Conservation (phyloP, 331 rosid species). For the Acacia pycnantha region DNA sequence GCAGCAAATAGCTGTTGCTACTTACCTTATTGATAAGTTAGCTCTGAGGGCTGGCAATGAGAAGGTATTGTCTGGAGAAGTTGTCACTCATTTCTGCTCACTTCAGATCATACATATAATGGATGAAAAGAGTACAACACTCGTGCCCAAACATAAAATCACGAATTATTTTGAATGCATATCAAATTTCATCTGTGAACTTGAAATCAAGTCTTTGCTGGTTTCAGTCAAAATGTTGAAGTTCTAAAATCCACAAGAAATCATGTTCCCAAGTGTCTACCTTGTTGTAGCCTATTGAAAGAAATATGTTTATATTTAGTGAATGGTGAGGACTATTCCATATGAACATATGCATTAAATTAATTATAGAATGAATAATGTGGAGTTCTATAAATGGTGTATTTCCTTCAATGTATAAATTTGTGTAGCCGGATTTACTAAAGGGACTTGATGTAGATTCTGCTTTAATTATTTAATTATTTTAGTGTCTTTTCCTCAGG, state of each 20-base stretch:
- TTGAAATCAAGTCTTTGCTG: slow-evolving; percentile 9
- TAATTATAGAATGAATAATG: slow-evolving; percentile 31
- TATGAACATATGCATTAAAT: slow-evolving; percentile 28
- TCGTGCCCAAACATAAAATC: neutral
- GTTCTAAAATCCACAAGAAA: neutral
- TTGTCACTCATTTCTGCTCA: neutral
- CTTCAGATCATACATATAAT: neutral
- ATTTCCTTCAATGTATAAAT: neutral
- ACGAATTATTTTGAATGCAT: neutral
- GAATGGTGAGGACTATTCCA: slow-evolving; percentile 58
- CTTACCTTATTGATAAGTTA: slow-evolving; percentile 95
- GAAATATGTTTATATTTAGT: neutral
- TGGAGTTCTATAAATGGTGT: neutral
- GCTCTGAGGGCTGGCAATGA: slow-evolving; percentile 99
- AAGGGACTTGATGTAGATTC: neutral
- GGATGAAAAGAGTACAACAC: neutral
- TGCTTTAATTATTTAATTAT: neutral
- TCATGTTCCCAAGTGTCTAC: neutral
- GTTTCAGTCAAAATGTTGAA: slow-evolving; percentile 3
- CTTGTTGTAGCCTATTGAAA: neutral
- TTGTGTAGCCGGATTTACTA: slow-evolving; percentile 9
- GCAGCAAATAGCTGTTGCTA: slow-evolving; percentile 96
- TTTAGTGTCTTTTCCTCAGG: slow-evolving; percentile 46
- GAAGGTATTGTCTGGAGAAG: slow-evolving; percentile 54
- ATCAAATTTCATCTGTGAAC: slow-evolving; percentile 8